phyloP scores from a whole-genome alignment of 805 yeast genomes.

The Dipodascus geniculatus region DNA sequence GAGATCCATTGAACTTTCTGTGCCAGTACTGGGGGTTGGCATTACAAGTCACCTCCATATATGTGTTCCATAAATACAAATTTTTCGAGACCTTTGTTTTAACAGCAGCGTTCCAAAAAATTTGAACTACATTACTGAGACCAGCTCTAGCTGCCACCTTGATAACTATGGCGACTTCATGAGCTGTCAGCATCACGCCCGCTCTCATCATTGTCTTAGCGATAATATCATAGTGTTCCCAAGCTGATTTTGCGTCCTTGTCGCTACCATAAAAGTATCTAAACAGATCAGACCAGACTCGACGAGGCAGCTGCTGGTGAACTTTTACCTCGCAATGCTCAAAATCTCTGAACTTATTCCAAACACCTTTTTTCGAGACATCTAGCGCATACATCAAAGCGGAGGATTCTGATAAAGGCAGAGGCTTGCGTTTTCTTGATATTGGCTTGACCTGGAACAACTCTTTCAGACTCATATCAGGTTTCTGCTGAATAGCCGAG shows the following conservation, averaged over 20 bases:
- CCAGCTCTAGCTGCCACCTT: slow-evolving; percentile 2
- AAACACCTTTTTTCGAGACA: neutral
- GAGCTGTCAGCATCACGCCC: neutral
- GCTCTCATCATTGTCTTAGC: neutral
- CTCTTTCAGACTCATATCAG: neutral
- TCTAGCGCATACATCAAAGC: neutral
- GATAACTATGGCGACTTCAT: neutral
- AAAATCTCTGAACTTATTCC: neutral
- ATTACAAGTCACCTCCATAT: slow-evolving; percentile 21
- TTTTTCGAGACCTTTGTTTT: slow-evolving; percentile 12
- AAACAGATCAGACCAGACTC: neutral
- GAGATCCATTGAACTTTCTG: slow-evolving; percentile 3
- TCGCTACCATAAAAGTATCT: neutral
- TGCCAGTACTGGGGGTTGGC: slow-evolving; percentile 22
- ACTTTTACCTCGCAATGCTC: neutral
- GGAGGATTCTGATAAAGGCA: neutral
- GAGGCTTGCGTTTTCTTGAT: neutral
- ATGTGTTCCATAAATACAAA: slow-evolving; percentile 24
- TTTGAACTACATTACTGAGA: slow-evolving; percentile 12
- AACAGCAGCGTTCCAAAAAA: slow-evolving; percentile 19
- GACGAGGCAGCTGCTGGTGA: neutral
- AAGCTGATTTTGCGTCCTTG: neutral
- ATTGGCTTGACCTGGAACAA: neutral
- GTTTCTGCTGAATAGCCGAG: too few relatives aligned
- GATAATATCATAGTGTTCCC: neutral